These are phyloP conservation scores for Lactarius pseudohatsudake DNA, from an alignment of 768 basidiomycete genomes.

Conservation along the genomic window DNA sequence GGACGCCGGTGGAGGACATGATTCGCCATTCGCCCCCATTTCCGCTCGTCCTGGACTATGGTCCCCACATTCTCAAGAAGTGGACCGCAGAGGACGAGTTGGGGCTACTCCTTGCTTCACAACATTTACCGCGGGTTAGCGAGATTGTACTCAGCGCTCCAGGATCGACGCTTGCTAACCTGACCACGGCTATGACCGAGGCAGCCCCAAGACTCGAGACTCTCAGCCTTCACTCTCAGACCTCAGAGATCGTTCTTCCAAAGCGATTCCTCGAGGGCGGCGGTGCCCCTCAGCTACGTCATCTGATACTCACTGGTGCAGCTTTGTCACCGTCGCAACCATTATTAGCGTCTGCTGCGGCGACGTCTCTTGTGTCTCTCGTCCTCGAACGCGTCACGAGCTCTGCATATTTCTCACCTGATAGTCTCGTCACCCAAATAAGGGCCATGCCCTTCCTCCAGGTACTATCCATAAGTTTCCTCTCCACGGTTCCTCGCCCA, in stretches of 20 bases:
- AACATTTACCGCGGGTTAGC: slow-evolving; percentile 1
- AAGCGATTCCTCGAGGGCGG: slow-evolving; percentile 16
- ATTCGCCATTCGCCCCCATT: slow-evolving; percentile 4
- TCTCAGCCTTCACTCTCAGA: slow-evolving; percentile 18
- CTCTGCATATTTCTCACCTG: slow-evolving; percentile 17
- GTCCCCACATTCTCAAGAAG: slow-evolving; percentile 3
- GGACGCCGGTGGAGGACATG: slow-evolving; percentile 11
- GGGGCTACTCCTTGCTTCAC: slow-evolving; percentile 6
- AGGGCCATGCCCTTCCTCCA: slow-evolving; percentile 12
- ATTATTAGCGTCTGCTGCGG: slow-evolving; percentile 2
- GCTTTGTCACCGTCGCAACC: slow-evolving; percentile 11
- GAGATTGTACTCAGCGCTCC: slow-evolving; percentile 19
- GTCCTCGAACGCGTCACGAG: slow-evolving; percentile 22
- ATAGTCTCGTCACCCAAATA: slow-evolving; percentile 10
- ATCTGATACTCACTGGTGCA: slow-evolving; percentile 14
- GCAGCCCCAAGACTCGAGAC: slow-evolving; percentile 12
- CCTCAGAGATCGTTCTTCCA: slow-evolving; percentile 16
- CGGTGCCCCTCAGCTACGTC: slow-evolving; percentile 11
- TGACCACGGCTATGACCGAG: slow-evolving; percentile 9
- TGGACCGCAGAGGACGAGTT: slow-evolving; percentile 13
- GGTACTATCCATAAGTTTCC: slow-evolving; percentile 17
- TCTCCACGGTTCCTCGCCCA: slow-evolving; percentile 17
- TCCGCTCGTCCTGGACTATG: slow-evolving; percentile 23
- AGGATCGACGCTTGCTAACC: background rate
- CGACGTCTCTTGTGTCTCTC: slow-evolving; percentile 19